Conservation (phyloP, 2,329 filamentous ascomycete genomes). For the Fusarium sp. region DNA sequence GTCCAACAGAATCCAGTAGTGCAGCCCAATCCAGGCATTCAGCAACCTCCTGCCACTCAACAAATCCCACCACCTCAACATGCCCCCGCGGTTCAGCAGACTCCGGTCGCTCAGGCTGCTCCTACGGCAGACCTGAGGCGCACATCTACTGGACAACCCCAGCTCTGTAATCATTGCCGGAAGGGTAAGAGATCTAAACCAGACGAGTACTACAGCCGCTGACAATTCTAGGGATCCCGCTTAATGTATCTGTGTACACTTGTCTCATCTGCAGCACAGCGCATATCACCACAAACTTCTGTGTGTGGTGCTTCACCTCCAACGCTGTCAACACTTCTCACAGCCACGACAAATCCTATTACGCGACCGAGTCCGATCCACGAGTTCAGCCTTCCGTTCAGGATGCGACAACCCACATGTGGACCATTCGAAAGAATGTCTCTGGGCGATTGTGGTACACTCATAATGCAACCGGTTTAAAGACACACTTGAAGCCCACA, state of each 20-base stretch:
- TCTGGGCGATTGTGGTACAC: slow-evolving; percentile 46
- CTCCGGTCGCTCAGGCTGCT: not conserved
- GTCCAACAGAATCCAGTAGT: not conserved
- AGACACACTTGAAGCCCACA: slow-evolving; percentile 44
- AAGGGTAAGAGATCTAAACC: slow-evolving; percentile 18
- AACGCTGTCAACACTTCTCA: slow-evolving; percentile 41
- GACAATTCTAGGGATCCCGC: slow-evolving; percentile 28
- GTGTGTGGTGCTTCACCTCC: slow-evolving; percentile 48
- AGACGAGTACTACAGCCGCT: not conserved
- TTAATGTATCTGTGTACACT: slow-evolving; percentile 44
- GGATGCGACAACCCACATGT: slow-evolving; percentile 36
- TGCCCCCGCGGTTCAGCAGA: not conserved
- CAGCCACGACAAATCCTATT: slow-evolving; percentile 45
- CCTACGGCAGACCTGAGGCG: not conserved
- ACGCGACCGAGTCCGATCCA: slow-evolving; percentile 45
- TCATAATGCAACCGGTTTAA: slow-evolving; percentile 43
- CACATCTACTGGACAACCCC: slow-evolving; percentile 16
- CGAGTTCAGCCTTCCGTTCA: slow-evolving; percentile 32
- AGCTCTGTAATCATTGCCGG: slow-evolving; percentile 37
- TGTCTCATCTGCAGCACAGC: slow-evolving; percentile 49
- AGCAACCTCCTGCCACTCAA: not conserved
- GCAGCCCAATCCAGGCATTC: not conserved
- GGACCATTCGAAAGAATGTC: slow-evolving; percentile 47
- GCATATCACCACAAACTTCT: slow-evolving; percentile 33
- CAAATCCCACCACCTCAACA: not conserved